Evolutionary conservation across 139 green algal species (phyloP), one percentile per base, ranked within the genome.

Genomic region (Micromonas commoda): DNA sequence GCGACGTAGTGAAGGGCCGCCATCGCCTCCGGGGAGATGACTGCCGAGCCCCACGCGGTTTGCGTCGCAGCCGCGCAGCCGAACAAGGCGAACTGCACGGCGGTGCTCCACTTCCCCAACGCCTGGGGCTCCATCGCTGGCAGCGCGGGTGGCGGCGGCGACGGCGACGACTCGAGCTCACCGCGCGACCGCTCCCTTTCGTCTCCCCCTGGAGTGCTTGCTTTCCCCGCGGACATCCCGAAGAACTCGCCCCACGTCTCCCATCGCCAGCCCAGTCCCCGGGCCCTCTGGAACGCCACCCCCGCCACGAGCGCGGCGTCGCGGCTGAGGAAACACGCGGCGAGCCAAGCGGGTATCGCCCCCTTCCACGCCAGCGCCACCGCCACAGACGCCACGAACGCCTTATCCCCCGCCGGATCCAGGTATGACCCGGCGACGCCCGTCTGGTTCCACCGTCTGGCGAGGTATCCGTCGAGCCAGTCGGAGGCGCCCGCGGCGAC

Each of bases 381-480:
- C 2, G 34, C 68, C 34, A 75, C 35, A 3, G 37, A 75, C 2
- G 37, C 38, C 24, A 97, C 94, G 13, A 82, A 77, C 28, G 73
- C 33, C 86, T 99, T 99, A 85, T 99, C 95, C 5, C 93, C 94
- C 35, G 97, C 93, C 0, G 95, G 94, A 82, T 99, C 95, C 21
- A 99, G 87, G 76, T 97, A 99, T 1, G 93, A 92, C 6, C 95
- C 95, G 85, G 98, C 97, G 1, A 84, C 78, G 0, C 89, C 88
- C 3, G n/a, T 71, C 39, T 72, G 45, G 1, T 79, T 61, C 54
- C 78, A 75, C 71, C 91, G 92, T 0, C 93, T 75, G 13, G 93
- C 93, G 20, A 99, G 83, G 81, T 93, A 97, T 1, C 95, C 95
- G 79, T 99, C 95, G 21, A 97, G 84, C 86, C 89, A 98, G 81